Conservation (phyloP, 2,329 filamentous ascomycete genomes). For the Leptosphaerulina australis region DNA sequence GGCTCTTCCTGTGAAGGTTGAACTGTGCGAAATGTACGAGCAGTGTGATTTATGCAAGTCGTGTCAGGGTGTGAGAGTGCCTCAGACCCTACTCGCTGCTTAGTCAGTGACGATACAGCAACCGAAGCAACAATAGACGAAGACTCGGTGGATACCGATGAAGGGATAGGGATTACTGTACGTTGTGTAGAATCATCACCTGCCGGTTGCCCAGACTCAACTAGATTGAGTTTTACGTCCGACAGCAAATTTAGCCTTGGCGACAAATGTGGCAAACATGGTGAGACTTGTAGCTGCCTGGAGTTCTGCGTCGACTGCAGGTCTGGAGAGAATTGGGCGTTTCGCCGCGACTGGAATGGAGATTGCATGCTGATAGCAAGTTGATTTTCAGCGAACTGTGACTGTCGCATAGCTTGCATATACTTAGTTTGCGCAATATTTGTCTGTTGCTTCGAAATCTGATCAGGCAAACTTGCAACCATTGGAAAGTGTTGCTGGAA, state of each 20-base stretch:
- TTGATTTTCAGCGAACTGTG: background rate
- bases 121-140: background rate
- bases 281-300: background rate
- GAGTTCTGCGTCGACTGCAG: background rate
- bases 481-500: background rate
- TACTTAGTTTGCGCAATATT: background rate
- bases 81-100: background rate
- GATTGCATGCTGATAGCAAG: background rate
- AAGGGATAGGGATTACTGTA: background rate
- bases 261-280: no score
- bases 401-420: background rate
- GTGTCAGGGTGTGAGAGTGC: background rate
- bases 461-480: background rate
- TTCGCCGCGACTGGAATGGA: background rate
- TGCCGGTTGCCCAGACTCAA: background rate
- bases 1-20: background rate
- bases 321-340: background rate
- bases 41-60: background rate
- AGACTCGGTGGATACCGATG: background rate
- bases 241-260: background rate
- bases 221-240: background rate
- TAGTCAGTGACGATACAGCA: background rate
- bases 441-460: background rate
- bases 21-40: background rate
- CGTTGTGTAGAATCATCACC: background rate